Base-by-base conservation (phyloP, 108 stramenopile species). In the Cyclostephanos invisitatus region DNA sequence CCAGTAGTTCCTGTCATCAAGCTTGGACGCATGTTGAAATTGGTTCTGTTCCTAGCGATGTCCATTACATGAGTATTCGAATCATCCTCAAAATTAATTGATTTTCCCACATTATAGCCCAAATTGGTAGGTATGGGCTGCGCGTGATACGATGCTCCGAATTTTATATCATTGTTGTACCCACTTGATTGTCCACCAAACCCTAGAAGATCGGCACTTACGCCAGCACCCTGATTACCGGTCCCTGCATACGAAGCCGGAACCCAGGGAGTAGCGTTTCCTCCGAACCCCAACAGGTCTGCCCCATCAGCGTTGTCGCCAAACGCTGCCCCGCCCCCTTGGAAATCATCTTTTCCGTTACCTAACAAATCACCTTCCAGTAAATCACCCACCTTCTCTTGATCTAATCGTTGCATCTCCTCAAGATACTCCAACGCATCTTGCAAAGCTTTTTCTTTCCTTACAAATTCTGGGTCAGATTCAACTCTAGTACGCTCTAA, bases 341-440 rank as follows among this genome's bases (percentile, higher is more conserved):
- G 22, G 11, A 9, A 28, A 47, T 37, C 11, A 44, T 35, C 14
- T 12, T 9, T 17, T 21, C 21, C 28, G 14, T 20, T 55, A 17
- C 66, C 44, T 7, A 53, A 40, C 21, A 38, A 29, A 62, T 57
- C 70, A 53, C 65, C 56, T 17, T 37, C 77, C 47, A 77, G 66
- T 24, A 77, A 70, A 72, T 78, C 77, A 3, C 35, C 59, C 61
- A 62, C 57, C 37, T 67, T 46, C 27, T 62, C 78, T 12, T 48
- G 58, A 37, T 80, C 57, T 48, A 64, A 51, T 42, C 67, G 46
- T 28, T 73, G 71, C 78, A 80, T 68, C 62, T 80, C 78, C 54
- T 80, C 78, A 15, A 80, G 51, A 63, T 80, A 80, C 47, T 80
- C 78, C 72, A 80, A 57, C 0, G 78, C 78, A 51, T 80, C 66